Evolutionary conservation across 768 basidiomycete genomes (phyloP), one percentile per base, ranked within the genome.

Genomic region (Boletus barrowsii): DNA sequence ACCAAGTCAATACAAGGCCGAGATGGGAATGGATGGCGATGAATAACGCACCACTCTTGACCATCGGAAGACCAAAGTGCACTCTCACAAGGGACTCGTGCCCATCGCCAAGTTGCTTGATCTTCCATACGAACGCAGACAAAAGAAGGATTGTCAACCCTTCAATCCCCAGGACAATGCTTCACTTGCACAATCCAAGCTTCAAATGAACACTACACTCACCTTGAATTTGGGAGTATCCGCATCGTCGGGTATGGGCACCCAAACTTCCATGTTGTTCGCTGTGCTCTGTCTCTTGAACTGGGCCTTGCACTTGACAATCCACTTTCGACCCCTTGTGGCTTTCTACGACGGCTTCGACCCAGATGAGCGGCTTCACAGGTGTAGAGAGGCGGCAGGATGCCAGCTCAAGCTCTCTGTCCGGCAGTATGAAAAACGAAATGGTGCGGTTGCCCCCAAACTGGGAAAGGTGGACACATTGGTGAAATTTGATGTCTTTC

Each of bases 401-500:
- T 93, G 98, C 97, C 54, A 98, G 83, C 67, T 98, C 97, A 65
- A 99, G 98, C 70, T 98, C 96, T 64, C 97, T 96, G 68, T 98
- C 96, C 4, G 97, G 96, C 0, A 97, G 97, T 63, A 98, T 99
- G 76, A n/a, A n/a, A n/a, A 99, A 99, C 35, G 92, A 94, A 67
- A 98, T 99, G 1, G 96, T 98, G 56, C 97, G 88, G 74, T 99
- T 96, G 71, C 96, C 98, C 68, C 98, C 97, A 67, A 99, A 99
- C 8, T 95, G 85, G 10, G 94, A 89, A 22, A 99, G 80, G 10
- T 96, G 92, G 11, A 98, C 97, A 65, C 97, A 99, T 79, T 99
- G 97, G 68, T 99, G 97, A 76, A 99, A 99, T 71, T 98, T 98
- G 76, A 98, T 93, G 65, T 98, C 97, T 70, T 99, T 96, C 90